Evolutionary conservation across 1,139 yeast species (phyloP).

Genomic region (Yarrowia galli): DNA sequence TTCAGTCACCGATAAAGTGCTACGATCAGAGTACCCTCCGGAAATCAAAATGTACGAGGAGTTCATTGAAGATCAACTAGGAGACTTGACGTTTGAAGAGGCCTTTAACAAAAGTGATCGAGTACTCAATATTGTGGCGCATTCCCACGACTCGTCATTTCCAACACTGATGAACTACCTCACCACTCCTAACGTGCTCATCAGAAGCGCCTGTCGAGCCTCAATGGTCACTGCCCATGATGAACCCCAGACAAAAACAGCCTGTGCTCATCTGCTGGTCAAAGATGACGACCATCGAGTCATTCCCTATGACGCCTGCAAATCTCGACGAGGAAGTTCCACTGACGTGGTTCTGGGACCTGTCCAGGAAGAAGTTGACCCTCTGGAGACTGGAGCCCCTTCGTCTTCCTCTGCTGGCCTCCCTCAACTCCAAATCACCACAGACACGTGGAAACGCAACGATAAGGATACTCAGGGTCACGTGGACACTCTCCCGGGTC

Average conservation of each 20-base stretch:
- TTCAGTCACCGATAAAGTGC: slow-evolving; percentile 49
- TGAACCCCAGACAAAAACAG: slow-evolving; percentile 58
- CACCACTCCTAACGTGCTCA: slow-evolving; percentile 88
- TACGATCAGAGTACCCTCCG: slow-evolving; percentile 78
- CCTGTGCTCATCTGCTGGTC: slow-evolving; percentile 64
- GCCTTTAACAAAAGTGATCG: slow-evolving; percentile 82
- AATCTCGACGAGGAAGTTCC: slow-evolving; percentile 40
- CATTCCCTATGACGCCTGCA: slow-evolving; percentile 44
- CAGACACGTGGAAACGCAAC: slow-evolving; percentile 3
- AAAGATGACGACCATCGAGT: slow-evolving; percentile 60
- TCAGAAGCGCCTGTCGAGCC: slow-evolving; percentile 78
- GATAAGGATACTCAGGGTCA: slow-evolving; percentile 58
- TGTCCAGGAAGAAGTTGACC: slow-evolving; percentile 27
- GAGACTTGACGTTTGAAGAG: slow-evolving; percentile 90
- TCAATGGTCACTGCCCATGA: slow-evolving; percentile 67
- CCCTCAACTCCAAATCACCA: slow-evolving; percentile 11
- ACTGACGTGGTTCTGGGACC: slow-evolving; percentile 30
- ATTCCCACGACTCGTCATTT: slow-evolving; percentile 46
- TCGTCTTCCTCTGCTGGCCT: too few species aligned
- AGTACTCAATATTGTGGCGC: slow-evolving; percentile 80
- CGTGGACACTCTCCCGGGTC: slow-evolving; percentile 48
- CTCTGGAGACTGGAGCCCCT: background rate
- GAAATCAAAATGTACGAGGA: slow-evolving; percentile 80
- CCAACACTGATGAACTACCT: slow-evolving; percentile 85
- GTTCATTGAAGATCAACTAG: slow-evolving; percentile 58